Conservation (phyloP, 2,329 filamentous ascomycete genomes). For the Aschersonia sp. region DNA sequence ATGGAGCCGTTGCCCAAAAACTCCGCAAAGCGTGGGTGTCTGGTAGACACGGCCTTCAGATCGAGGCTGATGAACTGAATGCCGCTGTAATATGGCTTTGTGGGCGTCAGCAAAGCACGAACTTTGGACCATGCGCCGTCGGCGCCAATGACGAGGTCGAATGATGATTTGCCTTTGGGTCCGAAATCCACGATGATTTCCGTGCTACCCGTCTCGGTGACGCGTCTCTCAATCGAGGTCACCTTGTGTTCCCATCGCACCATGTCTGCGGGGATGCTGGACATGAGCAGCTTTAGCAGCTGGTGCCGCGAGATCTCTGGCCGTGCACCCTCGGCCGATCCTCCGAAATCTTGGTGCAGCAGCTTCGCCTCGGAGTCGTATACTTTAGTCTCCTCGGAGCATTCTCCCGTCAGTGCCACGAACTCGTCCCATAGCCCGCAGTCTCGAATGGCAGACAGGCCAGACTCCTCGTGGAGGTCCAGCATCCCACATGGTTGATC, state of each 20-base stretch:
- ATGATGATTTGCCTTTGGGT: slow-evolving; percentile 4
- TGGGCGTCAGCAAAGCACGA: slow-evolving; percentile 18
- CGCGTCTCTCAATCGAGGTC: slow-evolving; percentile 3
- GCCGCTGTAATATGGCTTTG: slow-evolving; percentile 22
- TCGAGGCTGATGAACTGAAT: slow-evolving; percentile 21
- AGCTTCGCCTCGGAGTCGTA: slow-evolving; percentile 13
- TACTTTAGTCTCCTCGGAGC: slow-evolving; percentile 6
- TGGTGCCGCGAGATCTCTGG: slow-evolving; percentile 24
- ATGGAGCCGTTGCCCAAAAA: slow-evolving; percentile 18
- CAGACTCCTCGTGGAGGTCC: slow-evolving; percentile 31
- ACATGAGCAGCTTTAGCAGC: slow-evolving; percentile 19
- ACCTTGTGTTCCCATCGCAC: slow-evolving; percentile 15
- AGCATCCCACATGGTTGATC: slow-evolving; percentile 24
- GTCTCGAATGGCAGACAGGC: slow-evolving; percentile 27
- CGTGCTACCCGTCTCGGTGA: background rate
- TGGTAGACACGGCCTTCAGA: slow-evolving; percentile 10
- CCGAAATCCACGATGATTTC: slow-evolving; percentile 10
- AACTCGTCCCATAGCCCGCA: slow-evolving; percentile 30
- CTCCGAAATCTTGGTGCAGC: slow-evolving; percentile 9
- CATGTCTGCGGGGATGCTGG: slow-evolving; percentile 12
- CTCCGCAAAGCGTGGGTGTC: slow-evolving; percentile 14
- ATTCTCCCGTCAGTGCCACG: slow-evolving; percentile 17
- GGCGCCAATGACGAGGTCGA: slow-evolving; percentile 7
- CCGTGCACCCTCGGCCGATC: slow-evolving; percentile 5
- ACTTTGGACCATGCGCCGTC: slow-evolving; percentile 14